phyloP scores from a whole-genome alignment of 2,329 filamentous ascomycete genomes.

The Cryphonectria parasitica region DNA sequence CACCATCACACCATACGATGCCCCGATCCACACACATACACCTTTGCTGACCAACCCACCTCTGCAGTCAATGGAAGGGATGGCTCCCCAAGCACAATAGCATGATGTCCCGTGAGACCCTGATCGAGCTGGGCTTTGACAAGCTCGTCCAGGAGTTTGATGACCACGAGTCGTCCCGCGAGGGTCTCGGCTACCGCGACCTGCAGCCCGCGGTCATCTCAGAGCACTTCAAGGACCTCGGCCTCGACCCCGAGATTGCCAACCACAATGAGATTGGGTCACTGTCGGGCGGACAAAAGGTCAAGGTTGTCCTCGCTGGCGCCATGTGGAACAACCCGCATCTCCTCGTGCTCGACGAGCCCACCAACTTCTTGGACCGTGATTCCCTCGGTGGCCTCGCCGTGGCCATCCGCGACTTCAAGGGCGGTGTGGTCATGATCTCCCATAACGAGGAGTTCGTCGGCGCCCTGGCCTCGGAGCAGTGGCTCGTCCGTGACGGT shows the following conservation, averaged over 20 bases:
- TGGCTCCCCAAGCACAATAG: slow-evolving; percentile 92
- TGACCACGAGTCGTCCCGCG: slow-evolving; percentile 97
- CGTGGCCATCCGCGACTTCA: slow-evolving; percentile 98
- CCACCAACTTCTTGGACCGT: slow-evolving; percentile 98
- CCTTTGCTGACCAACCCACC: slow-evolving; percentile 30
- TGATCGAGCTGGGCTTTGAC: slow-evolving; percentile 81
- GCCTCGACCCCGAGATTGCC: slow-evolving; percentile 94
- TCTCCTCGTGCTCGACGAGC: slow-evolving; percentile 95
- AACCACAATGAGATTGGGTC: slow-evolving; percentile 99
- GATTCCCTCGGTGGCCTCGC: slow-evolving; percentile 95
- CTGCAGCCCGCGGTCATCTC: slow-evolving; percentile 92
- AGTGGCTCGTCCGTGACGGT: slow-evolving; percentile 92
- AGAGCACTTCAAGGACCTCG: slow-evolving; percentile 97
- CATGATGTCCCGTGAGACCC: slow-evolving; percentile 89
- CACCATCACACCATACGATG: too few relatives aligned
- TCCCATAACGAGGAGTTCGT: slow-evolving; percentile 99
- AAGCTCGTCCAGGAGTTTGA: slow-evolving; percentile 98
- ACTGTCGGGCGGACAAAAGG: slow-evolving; percentile 95
- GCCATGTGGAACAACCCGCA: slow-evolving; percentile 99
- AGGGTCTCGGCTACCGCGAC: slow-evolving; percentile 94
- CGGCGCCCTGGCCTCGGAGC: slow-evolving; percentile 90
- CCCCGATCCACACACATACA: not conserved
- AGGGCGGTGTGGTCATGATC: slow-evolving; percentile 98
- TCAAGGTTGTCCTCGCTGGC: slow-evolving; percentile 96
- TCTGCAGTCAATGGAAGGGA: slow-evolving; percentile 80